Evolutionary conservation across 73 alveolate genomes (phyloP).

Genomic region (Tetrahymena thermophila): DNA sequence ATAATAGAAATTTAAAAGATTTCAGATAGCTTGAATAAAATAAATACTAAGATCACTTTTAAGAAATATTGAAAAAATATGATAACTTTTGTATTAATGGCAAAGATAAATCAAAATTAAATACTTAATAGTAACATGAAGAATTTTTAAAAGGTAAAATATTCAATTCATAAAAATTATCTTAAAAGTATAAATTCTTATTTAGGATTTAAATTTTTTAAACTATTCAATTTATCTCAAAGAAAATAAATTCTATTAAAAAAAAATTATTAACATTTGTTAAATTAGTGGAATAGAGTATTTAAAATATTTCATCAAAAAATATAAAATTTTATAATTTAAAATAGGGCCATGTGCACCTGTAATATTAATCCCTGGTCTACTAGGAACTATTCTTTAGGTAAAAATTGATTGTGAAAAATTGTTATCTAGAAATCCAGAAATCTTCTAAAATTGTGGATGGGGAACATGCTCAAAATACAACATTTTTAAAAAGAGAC

Average conservation of each 20-base stretch:
- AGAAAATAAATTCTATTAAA: no score
- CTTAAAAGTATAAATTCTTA: no score
- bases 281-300: no score
- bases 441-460: slow-evolving; percentile 15
- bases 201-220: no score
- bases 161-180: no score
- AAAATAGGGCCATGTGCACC: slow-evolving; percentile 29
- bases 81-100: not conserved
- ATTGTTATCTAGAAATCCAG: slow-evolving; percentile 5
- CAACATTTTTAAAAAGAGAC: not conserved
- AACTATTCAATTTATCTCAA: no score
- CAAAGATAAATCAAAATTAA: not conserved
- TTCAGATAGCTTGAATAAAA: not conserved
- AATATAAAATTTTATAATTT: no score
- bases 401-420: slow-evolving; percentile 28
- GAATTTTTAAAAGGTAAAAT: not conserved
- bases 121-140: not conserved
- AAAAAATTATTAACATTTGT: no score
- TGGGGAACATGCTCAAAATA: slow-evolving; percentile 22
- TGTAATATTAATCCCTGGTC: slow-evolving; percentile 21
- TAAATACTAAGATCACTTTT: not conserved
- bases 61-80: not conserved
- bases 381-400: slow-evolving; percentile 13
- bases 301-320: no score
- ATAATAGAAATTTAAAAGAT: not conserved